Percentiles rank a stretch among this genome's conserved stretches.
phyloP scores from a whole-genome alignment of 495 filamentous ascomycete species.

The Trichoderma parareesei region DNA sequence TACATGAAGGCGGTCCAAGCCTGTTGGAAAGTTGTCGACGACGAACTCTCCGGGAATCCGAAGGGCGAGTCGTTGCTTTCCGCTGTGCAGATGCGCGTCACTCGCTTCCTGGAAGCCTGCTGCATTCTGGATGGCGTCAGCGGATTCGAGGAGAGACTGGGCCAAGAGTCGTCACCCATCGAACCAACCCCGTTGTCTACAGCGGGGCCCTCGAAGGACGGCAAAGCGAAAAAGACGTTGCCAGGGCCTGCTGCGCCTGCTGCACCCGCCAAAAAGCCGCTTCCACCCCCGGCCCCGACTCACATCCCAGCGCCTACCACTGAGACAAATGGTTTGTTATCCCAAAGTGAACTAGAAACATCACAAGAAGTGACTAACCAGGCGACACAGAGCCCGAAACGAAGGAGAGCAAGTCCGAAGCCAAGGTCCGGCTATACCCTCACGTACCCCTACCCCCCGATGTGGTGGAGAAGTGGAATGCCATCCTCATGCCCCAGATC shows the following conservation, averaged over 20 bases:
- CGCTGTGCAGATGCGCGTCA: slow-evolving; percentile 32
- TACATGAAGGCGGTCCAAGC: slow-evolving; percentile 77
- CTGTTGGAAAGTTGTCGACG: slow-evolving; percentile 70
- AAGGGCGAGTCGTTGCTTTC: slow-evolving; percentile 34
- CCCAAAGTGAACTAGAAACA: too few relatives aligned
- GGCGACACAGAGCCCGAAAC: neutral
- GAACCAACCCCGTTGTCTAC: neutral
- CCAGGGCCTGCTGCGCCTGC: neutral
- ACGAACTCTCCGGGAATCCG: slow-evolving; percentile 40
- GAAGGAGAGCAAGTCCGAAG: slow-evolving; percentile 20
- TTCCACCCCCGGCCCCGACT: neutral
- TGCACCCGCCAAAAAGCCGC: neutral
- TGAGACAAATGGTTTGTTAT: neutral
- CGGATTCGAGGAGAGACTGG: slow-evolving; percentile 36
- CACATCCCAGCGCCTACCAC: neutral
- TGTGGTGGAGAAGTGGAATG: slow-evolving; percentile 62
- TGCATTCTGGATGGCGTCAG: slow-evolving; percentile 44
- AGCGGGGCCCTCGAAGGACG: neutral
- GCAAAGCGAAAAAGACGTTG: neutral
- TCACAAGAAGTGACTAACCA: neutral
- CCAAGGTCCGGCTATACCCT: slow-evolving; percentile 42
- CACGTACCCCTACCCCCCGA: slow-evolving; percentile 49
- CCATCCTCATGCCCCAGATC: slow-evolving; percentile 59
- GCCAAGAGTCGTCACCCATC: slow-evolving; percentile 18
- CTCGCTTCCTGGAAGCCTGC: slow-evolving; percentile 41